These are phyloP conservation scores for Trypanosomatidae sp. DNA, from an alignment of 208 protist genomes.

Conservation along the genomic window DNA sequence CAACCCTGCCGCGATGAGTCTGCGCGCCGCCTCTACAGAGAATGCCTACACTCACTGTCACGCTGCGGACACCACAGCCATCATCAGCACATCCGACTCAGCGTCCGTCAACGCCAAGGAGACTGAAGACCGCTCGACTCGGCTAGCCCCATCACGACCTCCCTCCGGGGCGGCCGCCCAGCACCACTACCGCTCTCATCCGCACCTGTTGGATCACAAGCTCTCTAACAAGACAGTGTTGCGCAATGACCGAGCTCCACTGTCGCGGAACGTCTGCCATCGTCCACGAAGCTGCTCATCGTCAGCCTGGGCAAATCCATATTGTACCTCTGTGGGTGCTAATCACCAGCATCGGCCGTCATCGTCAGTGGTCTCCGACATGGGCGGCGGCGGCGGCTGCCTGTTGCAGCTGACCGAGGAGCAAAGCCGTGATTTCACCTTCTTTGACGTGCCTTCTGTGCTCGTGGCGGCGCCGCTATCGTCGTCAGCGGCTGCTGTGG, in stretches of 20 bases:
- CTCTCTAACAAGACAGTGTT: background rate
- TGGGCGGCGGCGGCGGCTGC: background rate
- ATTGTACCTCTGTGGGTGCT: slow-evolving; percentile 2
- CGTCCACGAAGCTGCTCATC: background rate
- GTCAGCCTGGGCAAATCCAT: background rate
- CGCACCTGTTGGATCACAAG: too few relatives aligned
- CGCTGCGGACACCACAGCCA: background rate
- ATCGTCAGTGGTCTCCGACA: background rate
- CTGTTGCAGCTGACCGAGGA: background rate
- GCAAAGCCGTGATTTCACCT: slow-evolving; percentile 12
- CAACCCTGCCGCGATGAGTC: slow-evolving; percentile 17
- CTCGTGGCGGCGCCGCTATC: slow-evolving; percentile 22
- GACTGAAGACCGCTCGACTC: background rate
- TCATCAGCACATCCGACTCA: background rate
- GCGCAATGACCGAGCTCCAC: background rate
- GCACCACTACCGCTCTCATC: background rate
- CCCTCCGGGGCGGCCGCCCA: background rate
- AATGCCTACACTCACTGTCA: background rate
- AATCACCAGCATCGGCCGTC: background rate
- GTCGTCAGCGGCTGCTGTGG: slow-evolving; percentile 9
- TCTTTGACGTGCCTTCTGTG: slow-evolving; percentile 22
- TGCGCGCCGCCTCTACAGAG: slow-evolving; percentile 1
- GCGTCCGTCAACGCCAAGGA: background rate
- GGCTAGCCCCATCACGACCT: background rate
- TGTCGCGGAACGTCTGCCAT: background rate